Conservation (phyloP, 148 eudicot genomes). For the Drosera capensis region DNA sequence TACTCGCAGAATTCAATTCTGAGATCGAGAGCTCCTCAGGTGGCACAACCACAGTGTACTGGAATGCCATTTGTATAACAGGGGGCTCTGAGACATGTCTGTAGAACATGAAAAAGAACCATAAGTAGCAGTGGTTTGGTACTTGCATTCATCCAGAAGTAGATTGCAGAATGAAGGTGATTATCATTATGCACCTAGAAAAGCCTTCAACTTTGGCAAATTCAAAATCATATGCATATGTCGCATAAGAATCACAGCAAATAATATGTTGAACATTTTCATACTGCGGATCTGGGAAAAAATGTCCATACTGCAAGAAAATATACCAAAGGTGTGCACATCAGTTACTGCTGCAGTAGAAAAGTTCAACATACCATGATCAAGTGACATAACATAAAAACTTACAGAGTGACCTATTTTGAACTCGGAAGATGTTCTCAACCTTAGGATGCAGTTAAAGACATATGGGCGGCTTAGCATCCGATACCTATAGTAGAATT, state of each 20-base stretch:
- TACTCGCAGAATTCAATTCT: slow-evolving; percentile 45
- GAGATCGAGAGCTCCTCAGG: slow-evolving; percentile 57
- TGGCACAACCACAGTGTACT: slow-evolving; percentile 87
- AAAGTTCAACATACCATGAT: too few relatives aligned
- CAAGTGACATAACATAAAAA: slow-evolving; percentile 6
- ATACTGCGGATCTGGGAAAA: slow-evolving; percentile 95
- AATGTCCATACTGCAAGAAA: slow-evolving; percentile 81
- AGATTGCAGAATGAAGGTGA: background rate
- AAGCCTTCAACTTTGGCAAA: slow-evolving; percentile 67
- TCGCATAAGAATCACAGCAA: slow-evolving; percentile 87
- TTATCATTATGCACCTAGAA: slow-evolving; percentile 42
- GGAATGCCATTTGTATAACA: slow-evolving; percentile 85
- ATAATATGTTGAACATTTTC: slow-evolving; percentile 94
- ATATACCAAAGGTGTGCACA: background rate
- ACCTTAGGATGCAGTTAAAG: slow-evolving; percentile 73
- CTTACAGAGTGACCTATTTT: slow-evolving; percentile 79
- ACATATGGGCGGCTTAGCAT: slow-evolving; percentile 96
- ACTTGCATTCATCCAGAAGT: background rate
- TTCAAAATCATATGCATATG: slow-evolving; percentile 93
- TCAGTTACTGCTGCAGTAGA: too few relatives aligned
- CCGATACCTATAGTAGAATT: slow-evolving; percentile 56
- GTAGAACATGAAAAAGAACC: slow-evolving; percentile 9
- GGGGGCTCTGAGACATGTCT: slow-evolving; percentile 74
- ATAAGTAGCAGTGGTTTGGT: too few relatives aligned
- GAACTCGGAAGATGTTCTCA: slow-evolving; percentile 85